Conservation (phyloP, 495 filamentous ascomycete species). For the Annulohypoxylon stygium region DNA sequence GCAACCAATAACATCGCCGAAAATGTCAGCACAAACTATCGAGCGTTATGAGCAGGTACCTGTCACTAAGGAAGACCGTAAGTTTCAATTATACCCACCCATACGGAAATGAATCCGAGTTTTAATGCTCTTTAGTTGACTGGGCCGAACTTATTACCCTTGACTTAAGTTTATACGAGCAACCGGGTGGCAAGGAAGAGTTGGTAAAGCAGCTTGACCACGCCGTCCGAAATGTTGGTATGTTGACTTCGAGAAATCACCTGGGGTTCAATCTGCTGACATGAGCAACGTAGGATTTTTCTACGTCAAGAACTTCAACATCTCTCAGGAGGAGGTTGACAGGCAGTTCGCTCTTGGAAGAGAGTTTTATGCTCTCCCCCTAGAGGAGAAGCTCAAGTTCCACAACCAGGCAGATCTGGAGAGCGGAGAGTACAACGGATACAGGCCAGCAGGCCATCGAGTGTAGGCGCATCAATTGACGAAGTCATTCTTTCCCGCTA, state of each 20-base stretch:
- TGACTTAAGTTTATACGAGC: conserved; percentile 64
- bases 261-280: not conserved
- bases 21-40: conserved; percentile 59
- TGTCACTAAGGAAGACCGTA: conserved; percentile 61
- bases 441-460: conserved; percentile 61
- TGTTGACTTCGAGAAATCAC: conserved; percentile 31
- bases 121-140: conserved; percentile 51
- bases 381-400: conserved; percentile 60
- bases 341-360: conserved; percentile 70
- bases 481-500: not conserved
- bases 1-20: conserved; percentile 19
- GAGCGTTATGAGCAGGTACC: conserved; percentile 65
- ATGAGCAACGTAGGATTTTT: conserved; percentile 59
- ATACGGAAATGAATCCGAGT: not conserved
- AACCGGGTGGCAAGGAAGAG: conserved; percentile 66
- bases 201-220: conserved; percentile 70
- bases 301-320: conserved; percentile 72
- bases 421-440: conserved; percentile 52
- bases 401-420: conserved; percentile 52
- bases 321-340: conserved; percentile 70
- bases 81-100: conserved; percentile 25
- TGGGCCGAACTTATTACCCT: conserved; percentile 71
- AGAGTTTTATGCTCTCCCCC: conserved; percentile 66
- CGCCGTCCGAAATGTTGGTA: conserved; percentile 67
- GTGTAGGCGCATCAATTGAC: conserved; percentile 49